A percentile compares a stretch with the other conserved stretches of the same genome.
Conservation (phyloP, 805 yeast genomes). For the Metschnikowia sp. region DNA sequence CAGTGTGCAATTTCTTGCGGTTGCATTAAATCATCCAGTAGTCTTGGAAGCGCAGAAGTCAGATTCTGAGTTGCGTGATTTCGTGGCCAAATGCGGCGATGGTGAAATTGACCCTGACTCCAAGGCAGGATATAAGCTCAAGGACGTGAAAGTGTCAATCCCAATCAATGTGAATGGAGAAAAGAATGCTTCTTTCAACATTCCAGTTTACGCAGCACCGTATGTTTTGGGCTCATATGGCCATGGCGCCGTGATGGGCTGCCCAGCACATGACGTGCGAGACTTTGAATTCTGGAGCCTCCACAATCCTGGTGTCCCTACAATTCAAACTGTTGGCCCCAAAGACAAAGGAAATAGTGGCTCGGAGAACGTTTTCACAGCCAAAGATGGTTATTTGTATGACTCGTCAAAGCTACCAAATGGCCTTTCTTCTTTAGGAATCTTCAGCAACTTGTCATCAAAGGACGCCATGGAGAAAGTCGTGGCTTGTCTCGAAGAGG, state of each 20-base stretch:
- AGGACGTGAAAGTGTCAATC: conserved; percentile 42
- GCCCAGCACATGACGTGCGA: conserved; percentile 89
- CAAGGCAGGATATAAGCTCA: conserved; percentile 55
- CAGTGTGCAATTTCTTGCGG: conserved; percentile 78
- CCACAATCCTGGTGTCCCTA: conserved; percentile 48
- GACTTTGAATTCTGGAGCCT: conserved; percentile 78
- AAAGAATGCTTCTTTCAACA: conserved; percentile 12
- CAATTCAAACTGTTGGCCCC: conserved; percentile 47
- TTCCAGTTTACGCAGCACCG: conserved; percentile 88
- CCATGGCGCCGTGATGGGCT: conserved; percentile 96
- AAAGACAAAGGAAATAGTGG: conserved; percentile 13
- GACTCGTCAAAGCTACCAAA: conserved; percentile 24
- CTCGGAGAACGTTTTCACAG: conserved; percentile 44
- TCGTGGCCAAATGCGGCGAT: conserved; percentile 48
- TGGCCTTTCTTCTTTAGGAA: conserved; percentile 29
- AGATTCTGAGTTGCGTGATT: conserved; percentile 42
- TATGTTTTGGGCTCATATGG: conserved; percentile 85
- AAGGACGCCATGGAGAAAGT: conserved; percentile 52
- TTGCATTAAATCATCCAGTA: conserved; percentile 69
- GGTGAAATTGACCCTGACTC: conserved; percentile 31
- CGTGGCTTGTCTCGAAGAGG: conserved; percentile 35
- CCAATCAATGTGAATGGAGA: conserved; percentile 51
- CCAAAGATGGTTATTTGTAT: conserved; percentile 39
- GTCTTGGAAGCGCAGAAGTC: conserved; percentile 35
- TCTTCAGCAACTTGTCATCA: conserved; percentile 47